A percentile compares a stretch with the other conserved stretches of the same genome.
Conservation (phyloP, 805 yeast species). For the Nakazawaea populi region DNA sequence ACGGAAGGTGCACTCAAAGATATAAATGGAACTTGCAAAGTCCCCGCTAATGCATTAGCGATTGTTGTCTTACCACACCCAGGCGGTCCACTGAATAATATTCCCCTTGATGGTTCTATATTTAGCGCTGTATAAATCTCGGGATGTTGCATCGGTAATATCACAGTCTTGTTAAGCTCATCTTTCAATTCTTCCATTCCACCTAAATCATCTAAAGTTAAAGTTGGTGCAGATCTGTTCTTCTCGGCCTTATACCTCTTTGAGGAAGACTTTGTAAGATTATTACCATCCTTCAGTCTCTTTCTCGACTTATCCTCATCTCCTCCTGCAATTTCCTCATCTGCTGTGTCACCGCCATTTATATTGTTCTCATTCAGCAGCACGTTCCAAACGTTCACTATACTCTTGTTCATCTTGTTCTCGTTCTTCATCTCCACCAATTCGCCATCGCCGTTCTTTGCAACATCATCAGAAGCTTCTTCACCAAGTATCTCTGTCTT, state of each 20-base stretch:
- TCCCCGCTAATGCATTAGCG: slow-evolving; percentile 95
- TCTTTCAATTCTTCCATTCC: slow-evolving; percentile 85
- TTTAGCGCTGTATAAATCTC: slow-evolving; percentile 86
- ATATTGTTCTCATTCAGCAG: slow-evolving; percentile 10
- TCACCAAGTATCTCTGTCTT: no score
- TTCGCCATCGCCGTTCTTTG: slow-evolving; percentile 26
- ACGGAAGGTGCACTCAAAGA: slow-evolving; percentile 92
- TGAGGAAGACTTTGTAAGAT: slow-evolving; percentile 7
- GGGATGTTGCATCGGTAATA: slow-evolving; percentile 89
- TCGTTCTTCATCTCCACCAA: slow-evolving; percentile 61
- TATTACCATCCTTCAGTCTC: slow-evolving; percentile 38
- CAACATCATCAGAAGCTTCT: no score
- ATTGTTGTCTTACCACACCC: slow-evolving; percentile 98
- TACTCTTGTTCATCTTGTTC: slow-evolving; percentile 71
- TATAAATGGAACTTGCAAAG: slow-evolving; percentile 86
- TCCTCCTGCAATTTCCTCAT: slow-evolving; percentile 8
- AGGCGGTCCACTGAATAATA: slow-evolving; percentile 94
- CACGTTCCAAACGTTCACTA: slow-evolving; percentile 64
- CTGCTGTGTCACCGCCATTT: slow-evolving; percentile 9
- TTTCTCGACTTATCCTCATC: slow-evolving; percentile 34
- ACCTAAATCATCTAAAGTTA: slow-evolving; percentile 71
- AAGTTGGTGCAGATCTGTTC: slow-evolving; percentile 65
- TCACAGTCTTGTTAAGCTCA: slow-evolving; percentile 84
- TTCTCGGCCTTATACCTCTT: slow-evolving; percentile 32
- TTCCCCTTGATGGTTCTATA: slow-evolving; percentile 92